Conservation (phyloP, 2,329 filamentous ascomycete genomes). For the Tolypocladium album region DNA sequence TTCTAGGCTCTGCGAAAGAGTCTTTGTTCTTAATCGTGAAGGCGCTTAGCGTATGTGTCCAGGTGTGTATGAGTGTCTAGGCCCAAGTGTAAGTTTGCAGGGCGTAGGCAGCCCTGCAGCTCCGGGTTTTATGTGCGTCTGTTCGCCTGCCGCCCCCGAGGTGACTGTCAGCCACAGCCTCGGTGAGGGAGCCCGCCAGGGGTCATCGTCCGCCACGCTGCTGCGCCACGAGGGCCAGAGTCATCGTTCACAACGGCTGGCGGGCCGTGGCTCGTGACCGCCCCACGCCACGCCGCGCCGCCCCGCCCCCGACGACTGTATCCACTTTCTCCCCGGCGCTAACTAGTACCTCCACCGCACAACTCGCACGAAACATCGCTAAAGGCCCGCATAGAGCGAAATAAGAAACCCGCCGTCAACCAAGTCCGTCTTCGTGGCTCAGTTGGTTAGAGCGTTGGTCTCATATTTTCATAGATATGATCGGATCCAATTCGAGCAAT, state of each 20-base stretch:
- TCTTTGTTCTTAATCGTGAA: no score
- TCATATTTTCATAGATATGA: constrained; percentile 4
- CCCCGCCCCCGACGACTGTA: not conserved
- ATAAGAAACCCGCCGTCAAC: not conserved
- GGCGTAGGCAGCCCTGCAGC: not conserved
- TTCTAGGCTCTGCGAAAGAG: not conserved
- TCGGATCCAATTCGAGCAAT: constrained; percentile 17
- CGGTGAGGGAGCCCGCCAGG: not conserved
- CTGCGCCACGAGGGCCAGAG: not conserved
- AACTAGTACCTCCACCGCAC: not conserved
- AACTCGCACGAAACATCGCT: not conserved
- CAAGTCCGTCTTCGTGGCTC: not conserved
- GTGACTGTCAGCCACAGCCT: not conserved
- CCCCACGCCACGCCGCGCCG: no score
- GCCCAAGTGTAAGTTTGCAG: not conserved
- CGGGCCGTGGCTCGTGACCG: no score
- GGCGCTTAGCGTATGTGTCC: not conserved
- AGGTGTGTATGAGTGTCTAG: not conserved
- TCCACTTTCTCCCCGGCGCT: not conserved
- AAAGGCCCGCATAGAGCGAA: not conserved
- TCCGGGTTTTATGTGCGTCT: not conserved
- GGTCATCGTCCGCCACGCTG: no score
- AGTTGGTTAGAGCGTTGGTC: not conserved
- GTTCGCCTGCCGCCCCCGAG: not conserved
- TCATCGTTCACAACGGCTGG: not conserved